Conservation (phyloP, 768 basidiomycete species). For the Hygrophoropsis aurantiaca region DNA sequence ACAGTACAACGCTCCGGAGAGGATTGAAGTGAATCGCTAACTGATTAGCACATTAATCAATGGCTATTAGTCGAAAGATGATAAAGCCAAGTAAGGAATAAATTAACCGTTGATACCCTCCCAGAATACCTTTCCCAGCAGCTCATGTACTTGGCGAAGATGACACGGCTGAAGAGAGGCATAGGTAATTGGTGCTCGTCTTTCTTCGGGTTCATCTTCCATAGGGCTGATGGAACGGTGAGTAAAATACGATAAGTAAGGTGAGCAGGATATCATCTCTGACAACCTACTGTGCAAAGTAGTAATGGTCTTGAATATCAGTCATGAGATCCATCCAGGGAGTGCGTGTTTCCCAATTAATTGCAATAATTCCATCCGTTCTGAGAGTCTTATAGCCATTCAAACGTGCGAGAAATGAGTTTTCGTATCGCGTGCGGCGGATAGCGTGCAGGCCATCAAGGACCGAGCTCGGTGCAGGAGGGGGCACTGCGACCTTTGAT, state of each 20-base stretch:
- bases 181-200: slow-evolving; percentile 59
- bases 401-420: slow-evolving; percentile 67
- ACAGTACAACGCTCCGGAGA: slow-evolving; percentile 73
- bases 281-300: slow-evolving; percentile 54
- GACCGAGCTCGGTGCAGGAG: slow-evolving; percentile 29
- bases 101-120: slow-evolving; percentile 67
- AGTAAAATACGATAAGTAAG: slow-evolving; percentile 1
- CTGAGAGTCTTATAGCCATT: slow-evolving; percentile 37
- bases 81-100: background rate
- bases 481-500: slow-evolving; percentile 24
- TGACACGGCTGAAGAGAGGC: slow-evolving; percentile 57
- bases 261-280: too few species aligned
- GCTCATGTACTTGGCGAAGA: slow-evolving; percentile 68
- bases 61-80: slow-evolving; percentile 6
- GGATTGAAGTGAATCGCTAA: slow-evolving; percentile 67
- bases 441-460: slow-evolving; percentile 57
- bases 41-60: slow-evolving; percentile 38
- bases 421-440: slow-evolving; percentile 60
- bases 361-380: slow-evolving; percentile 42
- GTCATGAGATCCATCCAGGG: slow-evolving; percentile 78
- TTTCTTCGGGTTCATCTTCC: slow-evolving; percentile 42
- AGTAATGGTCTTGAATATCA: slow-evolving; percentile 68
- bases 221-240: slow-evolving; percentile 46
- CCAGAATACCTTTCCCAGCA: slow-evolving; percentile 73
- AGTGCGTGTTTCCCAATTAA: slow-evolving; percentile 71